These are phyloP conservation scores for Effrenium voratum DNA, from an alignment of 73 alveolate species.

Conservation along the genomic window DNA sequence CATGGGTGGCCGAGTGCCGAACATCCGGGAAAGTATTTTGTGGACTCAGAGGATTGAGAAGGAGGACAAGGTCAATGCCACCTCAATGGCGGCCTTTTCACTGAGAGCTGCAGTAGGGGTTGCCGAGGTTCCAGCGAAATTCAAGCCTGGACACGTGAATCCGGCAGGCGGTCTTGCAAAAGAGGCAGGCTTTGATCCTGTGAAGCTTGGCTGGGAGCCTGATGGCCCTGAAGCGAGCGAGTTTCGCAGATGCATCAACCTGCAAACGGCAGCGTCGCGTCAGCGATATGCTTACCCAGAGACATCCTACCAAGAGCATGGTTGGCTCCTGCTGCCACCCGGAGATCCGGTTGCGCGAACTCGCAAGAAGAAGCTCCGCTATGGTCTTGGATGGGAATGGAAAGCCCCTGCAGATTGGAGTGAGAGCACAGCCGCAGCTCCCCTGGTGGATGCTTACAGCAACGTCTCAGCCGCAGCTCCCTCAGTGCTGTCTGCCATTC, in stretches of 20 bases:
- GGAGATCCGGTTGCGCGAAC: constrained; percentile 61
- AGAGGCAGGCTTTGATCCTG: constrained; percentile 30
- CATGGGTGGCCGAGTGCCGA: constrained; percentile 5
- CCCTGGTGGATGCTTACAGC: not conserved
- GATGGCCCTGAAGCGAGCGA: constrained; percentile 38
- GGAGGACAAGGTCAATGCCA: constrained; percentile 81
- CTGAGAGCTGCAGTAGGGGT: constrained; percentile 65
- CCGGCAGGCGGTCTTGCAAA: not conserved
- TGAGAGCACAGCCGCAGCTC: constrained; percentile 39
- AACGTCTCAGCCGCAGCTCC: not conserved
- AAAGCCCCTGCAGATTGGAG: constrained; percentile 42
- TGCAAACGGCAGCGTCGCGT: constrained; percentile 59
- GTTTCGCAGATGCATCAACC: constrained; percentile 49
- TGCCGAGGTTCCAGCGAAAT: constrained; percentile 64
- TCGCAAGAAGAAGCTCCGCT: constrained; percentile 71
- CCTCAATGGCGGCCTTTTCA: constrained; percentile 40
- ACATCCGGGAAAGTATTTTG: constrained; percentile 53
- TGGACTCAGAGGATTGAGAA: constrained; percentile 91
- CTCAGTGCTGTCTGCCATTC: constrained; percentile 20
- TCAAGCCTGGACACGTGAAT: constrained; percentile 82
- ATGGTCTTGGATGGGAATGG: constrained; percentile 77
- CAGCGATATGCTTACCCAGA: constrained; percentile 54
- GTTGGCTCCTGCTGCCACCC: constrained; percentile 61
- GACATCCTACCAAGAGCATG: constrained; percentile 78
- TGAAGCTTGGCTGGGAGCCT: constrained; percentile 69